phyloP scores from a whole-genome alignment of 805 yeast species.

The Yarrowia sp. region DNA sequence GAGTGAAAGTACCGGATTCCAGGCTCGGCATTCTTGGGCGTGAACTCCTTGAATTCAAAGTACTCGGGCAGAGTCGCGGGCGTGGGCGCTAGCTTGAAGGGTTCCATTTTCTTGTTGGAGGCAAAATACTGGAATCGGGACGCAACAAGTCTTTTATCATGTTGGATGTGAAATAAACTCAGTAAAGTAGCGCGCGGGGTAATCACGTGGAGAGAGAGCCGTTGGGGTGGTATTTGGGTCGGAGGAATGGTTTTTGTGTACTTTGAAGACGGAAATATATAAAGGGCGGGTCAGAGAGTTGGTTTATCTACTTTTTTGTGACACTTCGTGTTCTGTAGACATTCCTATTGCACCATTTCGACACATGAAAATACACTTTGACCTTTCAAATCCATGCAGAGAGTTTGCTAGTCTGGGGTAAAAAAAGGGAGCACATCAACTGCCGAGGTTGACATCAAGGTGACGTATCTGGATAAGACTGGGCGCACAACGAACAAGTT shows the following conservation, averaged over 20 bases:
- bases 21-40: constrained; percentile 11
- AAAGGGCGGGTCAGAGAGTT: neutral
- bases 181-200: neutral
- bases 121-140: too few species aligned
- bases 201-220: neutral
- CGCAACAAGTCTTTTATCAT: neutral
- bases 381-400: neutral
- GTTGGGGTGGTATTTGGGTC: neutral
- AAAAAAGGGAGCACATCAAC: too few species aligned
- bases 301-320: neutral
- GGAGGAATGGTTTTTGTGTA: neutral
- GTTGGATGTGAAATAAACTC: constrained; percentile 1
- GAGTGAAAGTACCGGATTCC: constrained; percentile 15
- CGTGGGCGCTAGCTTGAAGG: constrained; percentile 9
- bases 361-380: too few species aligned
- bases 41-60: neutral
- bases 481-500: too few species aligned
- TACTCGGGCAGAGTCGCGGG: constrained; percentile 2
- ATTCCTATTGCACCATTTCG: too few species aligned
- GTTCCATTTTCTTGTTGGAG: neutral
- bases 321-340: too few species aligned
- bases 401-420: neutral
- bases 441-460: too few species aligned
- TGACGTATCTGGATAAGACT: too few species aligned
- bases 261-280: neutral